Base-by-base conservation (phyloP, 495 filamentous ascomycete genomes). In the Aspergillus taichungensis region DNA sequence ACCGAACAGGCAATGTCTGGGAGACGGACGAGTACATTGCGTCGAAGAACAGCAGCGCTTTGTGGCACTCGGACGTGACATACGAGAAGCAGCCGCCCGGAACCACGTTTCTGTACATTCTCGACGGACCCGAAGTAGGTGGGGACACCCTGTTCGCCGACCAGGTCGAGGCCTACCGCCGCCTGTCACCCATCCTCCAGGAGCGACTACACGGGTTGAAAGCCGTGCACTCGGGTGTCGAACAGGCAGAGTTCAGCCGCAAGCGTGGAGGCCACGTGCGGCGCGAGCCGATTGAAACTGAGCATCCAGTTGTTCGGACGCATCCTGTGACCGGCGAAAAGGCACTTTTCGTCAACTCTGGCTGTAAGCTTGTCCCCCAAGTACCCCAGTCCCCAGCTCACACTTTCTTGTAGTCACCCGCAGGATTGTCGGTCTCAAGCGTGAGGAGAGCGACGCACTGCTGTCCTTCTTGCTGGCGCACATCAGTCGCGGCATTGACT, bases 41-140 rank as follows among this genome's bases (percentile, higher is more conserved):
- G 27, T 78, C 71, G 30, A 69, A 82, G 31, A 85, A 78, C 1
- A 83, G 73, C 52, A 80, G 76, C n/a, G 79, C 85, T 0, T 74
- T 80, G 1, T 91, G 86, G 87, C 86, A 91, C 62, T 83, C 79
- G 1, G 88, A 94, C 62, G 83, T 90, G 0, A 83, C 79, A 5
- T 91, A 88, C 58, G 87, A 94, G 69, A 53, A 72, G 45, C 87
- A 92, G 62, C 85, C 88, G n/a, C 86, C 88, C 0, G 86, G 87
- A 42, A 90, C 85, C 0, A 88, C 86, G 0, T 87, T 92, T 63
- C 62, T 94, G 30, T 88, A 87, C 59, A 70, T 84, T 40, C 77
- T 92, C 24, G 86, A 92, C 58, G 78, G 69, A 33, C 86, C 88
- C n/a, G 69, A 74, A 44, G 75, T 78, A 1, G 86, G 87, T 13